Base-by-base conservation (phyloP, 345 rosid genomes). In the Populus pruinosa region DNA sequence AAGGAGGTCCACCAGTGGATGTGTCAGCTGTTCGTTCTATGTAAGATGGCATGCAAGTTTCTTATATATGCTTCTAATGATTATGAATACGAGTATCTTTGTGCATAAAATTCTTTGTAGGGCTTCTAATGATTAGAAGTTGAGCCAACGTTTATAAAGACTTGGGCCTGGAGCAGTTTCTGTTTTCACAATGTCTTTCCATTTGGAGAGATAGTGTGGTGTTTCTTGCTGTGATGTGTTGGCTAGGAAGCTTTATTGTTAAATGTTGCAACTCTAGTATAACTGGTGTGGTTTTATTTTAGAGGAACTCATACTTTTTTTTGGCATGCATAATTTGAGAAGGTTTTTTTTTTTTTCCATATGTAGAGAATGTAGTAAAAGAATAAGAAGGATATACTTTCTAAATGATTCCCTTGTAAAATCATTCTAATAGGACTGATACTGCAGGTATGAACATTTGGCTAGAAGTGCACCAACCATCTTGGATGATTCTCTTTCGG, bases 1-100 rank as follows among this genome's bases (percentile, higher is more conserved):
- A 95, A 87, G 98, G 99, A 68, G 94, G 97, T 69, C 99, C 98
- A 8, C 94, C 99, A 1, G 97, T 91, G 81, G 99, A 95, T 79
- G 97, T 93, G 69, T 88, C 99, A 77, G 87, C 87, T 63, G 97
- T 89, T 74, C 97, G 95, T 72, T 91, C 97, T 62, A 91, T 93
- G 99, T 95, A 92, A 90, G 98, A 79, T 72, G 69, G 7, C 74
- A 44, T 61, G 29, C 75, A 63, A 7, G 50, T 75, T 71, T 71
- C 20, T 25, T 27, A 27, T 11, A 6, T 71, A 71, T 55, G 41
- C 44, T 31, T 13, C 36, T 18, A 9, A 39, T 35, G 17, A 23
- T 56, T 43, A 23, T 23, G 6, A 44, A 21, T 44, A 25, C 11
- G 12, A 8, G 18, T 75, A 16, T 66, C 23, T 73, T 29, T 56